Percentiles rank a stretch among this genome's conserved stretches.
These are phyloP conservation scores for Tetrahymena thermophila DNA, from an alignment of 73 alveolate genomes.

Conservation along the genomic window DNA sequence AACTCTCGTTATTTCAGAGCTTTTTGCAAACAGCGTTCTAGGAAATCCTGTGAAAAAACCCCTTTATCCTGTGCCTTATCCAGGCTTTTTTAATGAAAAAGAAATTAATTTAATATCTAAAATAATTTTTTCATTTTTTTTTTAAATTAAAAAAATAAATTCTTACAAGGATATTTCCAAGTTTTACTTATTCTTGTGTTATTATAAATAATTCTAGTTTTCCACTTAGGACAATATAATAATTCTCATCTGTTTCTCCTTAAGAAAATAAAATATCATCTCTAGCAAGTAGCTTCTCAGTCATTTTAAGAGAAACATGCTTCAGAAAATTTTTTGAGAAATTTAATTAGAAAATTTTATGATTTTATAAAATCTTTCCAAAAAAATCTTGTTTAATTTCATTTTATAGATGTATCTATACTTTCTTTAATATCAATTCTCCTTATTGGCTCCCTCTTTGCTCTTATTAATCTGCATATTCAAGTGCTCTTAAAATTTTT, in stretches of 20 bases:
- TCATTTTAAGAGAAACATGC: conserved; percentile 53
- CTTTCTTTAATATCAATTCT: conserved; percentile 29
- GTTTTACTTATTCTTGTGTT: background rate
- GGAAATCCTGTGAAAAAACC: conserved; percentile 45
- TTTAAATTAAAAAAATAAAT: background rate
- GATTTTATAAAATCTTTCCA: conserved; percentile 43
- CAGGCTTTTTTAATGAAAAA: background rate
- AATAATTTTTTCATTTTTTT: background rate
- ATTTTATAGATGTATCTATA: conserved; percentile 36
- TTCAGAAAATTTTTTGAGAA: conserved; percentile 31
- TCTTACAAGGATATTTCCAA: background rate
- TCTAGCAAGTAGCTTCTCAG: conserved; percentile 62
- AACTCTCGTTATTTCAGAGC: conserved; percentile 9
- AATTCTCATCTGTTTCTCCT: conserved; percentile 69
- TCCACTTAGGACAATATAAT: conserved; percentile 68
- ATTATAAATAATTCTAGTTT: conserved; percentile 34
- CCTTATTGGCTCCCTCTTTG: conserved; percentile 44
- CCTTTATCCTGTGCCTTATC: conserved; percentile 39
- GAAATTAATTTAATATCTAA: no score
- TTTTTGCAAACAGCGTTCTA: conserved; percentile 40
- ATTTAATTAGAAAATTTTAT: conserved; percentile 18
- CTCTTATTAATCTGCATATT: conserved; percentile 6
- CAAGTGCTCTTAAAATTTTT: conserved; percentile 17
- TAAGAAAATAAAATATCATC: conserved; percentile 73
- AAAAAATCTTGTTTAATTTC: conserved; percentile 48